Conservation (phyloP, 176 grass and related monocot species). For the Eragrostis nindensis region DNA sequence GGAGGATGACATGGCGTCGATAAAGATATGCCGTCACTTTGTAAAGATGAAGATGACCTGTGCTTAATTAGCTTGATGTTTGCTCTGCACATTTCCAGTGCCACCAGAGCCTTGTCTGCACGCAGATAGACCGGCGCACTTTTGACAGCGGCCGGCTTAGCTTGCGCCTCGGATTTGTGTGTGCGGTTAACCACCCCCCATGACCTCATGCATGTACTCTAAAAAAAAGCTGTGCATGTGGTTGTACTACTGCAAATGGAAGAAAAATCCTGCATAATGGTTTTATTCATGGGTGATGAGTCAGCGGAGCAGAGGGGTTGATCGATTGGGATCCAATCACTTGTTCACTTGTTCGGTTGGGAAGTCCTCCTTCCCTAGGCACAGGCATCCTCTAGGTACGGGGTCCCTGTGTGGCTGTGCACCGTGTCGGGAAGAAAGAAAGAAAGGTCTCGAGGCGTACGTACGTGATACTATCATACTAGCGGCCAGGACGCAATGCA, state of each 20-base stretch:
- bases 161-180: background rate
- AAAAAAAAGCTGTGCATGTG: background rate
- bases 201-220: background rate
- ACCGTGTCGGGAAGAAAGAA: no score
- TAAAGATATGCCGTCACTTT: background rate
- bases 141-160: background rate
- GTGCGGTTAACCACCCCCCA: constrained; percentile 8
- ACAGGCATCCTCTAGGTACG: no score
- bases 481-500: no score
- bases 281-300: no score
- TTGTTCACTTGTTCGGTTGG: no score
- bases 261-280: background rate
- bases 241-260: background rate
- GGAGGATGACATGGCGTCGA: constrained; percentile 13
- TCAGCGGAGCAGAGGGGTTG: no score
- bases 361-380: no score
- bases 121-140: background rate
- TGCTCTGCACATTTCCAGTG: background rate
- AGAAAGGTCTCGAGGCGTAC: no score
- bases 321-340: no score
- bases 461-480: no score
- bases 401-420: no score
- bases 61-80: background rate
- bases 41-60: background rate
- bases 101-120: background rate